Conservation (phyloP, 2,329 filamentous ascomycete species). For the Gaeumannomyces tritici region DNA sequence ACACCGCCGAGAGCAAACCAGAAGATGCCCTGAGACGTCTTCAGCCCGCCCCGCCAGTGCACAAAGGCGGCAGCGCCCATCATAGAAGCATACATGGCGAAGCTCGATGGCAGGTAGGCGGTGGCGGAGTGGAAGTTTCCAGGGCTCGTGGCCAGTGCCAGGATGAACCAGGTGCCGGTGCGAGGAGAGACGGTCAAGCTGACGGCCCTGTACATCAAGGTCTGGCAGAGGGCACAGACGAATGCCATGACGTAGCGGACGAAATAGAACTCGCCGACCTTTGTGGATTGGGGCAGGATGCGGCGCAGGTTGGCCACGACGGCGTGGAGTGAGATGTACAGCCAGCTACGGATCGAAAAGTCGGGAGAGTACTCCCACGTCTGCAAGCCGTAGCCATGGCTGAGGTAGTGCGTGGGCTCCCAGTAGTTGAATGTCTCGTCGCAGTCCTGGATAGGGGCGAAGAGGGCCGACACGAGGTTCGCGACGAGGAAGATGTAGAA, state of each 20-base stretch:
- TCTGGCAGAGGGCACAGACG: conserved; percentile 72
- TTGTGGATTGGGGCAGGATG: conserved; percentile 50
- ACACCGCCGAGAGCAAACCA: conserved; percentile 84
- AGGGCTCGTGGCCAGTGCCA: conserved; percentile 68
- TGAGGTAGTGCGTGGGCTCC: conserved; percentile 92
- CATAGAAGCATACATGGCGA: conserved; percentile 91
- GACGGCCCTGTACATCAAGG: conserved; percentile 69
- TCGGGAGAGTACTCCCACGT: conserved; percentile 98
- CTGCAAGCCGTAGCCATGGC: conserved; percentile 85
- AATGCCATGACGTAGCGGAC: conserved; percentile 68
- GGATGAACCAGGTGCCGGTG: conserved; percentile 75
- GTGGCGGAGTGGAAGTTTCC: conserved; percentile 90
- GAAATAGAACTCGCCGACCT: conserved; percentile 76
- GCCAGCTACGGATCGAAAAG: conserved; percentile 91
- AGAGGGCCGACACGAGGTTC: conserved; percentile 67
- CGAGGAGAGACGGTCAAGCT: conserved; percentile 69
- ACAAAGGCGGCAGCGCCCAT: conserved; percentile 82
- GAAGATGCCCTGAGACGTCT: conserved; percentile 74
- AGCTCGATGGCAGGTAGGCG: conserved; percentile 84
- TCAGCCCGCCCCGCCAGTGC: conserved; percentile 73
- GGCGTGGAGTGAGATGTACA: conserved; percentile 77
- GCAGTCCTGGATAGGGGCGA: conserved; percentile 91
- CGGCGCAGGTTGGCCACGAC: conserved; percentile 57
- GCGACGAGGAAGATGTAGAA: conserved; percentile 74
- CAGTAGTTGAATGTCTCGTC: conserved; percentile 99